phyloP scores from a whole-genome alignment of 2,329 filamentous ascomycete genomes.

The Teratosphaeria destructans region DNA sequence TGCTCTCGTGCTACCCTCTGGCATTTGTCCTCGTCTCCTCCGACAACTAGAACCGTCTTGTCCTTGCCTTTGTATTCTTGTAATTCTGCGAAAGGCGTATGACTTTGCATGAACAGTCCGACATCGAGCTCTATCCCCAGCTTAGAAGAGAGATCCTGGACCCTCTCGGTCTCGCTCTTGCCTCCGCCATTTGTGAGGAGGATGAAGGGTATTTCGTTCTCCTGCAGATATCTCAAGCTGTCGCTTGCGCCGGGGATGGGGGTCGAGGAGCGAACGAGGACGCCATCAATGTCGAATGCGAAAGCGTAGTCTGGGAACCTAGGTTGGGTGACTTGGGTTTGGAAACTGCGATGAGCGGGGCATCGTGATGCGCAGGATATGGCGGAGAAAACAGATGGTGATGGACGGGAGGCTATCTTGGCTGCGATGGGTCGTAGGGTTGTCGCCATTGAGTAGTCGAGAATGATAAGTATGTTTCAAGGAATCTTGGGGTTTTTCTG shows the following conservation, averaged over 20 bases:
- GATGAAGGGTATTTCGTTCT: slow-evolving; percentile 76
- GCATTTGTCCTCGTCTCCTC: slow-evolving; percentile 45
- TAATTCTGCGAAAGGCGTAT: slow-evolving; percentile 76
- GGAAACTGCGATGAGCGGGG: slow-evolving; percentile 6
- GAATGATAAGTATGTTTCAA: neutral
- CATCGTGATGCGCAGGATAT: neutral
- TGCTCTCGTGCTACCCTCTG: slow-evolving; percentile 61
- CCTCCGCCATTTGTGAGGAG: slow-evolving; percentile 94
- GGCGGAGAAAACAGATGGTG: neutral
- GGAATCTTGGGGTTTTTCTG: neutral
- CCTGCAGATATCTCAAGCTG: slow-evolving; percentile 62
- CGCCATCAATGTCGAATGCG: slow-evolving; percentile 72
- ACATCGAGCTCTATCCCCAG: slow-evolving; percentile 55
- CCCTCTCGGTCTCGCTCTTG: slow-evolving; percentile 64
- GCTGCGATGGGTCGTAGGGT: neutral
- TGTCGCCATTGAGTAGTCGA: neutral
- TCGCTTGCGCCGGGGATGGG: slow-evolving; percentile 69
- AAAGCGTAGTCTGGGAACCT: slow-evolving; percentile 41
- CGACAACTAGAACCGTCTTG: slow-evolving; percentile 40
- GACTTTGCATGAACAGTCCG: slow-evolving; percentile 73
- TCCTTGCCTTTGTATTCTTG: slow-evolving; percentile 48
- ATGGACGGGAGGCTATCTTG: neutral
- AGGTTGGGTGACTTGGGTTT: slow-evolving; percentile 6
- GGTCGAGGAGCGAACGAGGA: slow-evolving; percentile 73
- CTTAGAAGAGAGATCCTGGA: slow-evolving; percentile 56